Base-by-base conservation (phyloP, 2,329 filamentous ascomycete species). In the Aquanectria penicillioides region DNA sequence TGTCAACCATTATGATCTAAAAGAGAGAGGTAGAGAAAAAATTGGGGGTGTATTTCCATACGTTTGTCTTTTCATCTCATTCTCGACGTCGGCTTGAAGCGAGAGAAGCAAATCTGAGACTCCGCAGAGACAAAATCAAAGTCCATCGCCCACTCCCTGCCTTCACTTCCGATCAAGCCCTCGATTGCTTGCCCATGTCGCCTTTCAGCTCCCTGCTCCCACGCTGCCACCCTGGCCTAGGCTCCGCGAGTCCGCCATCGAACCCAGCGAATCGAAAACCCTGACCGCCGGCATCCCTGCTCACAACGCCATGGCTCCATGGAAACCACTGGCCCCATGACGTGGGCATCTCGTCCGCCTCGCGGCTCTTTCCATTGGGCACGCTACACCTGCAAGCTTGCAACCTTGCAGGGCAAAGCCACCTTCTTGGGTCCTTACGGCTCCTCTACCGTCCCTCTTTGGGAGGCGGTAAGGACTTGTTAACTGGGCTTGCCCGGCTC, bases 401-500 rank as follows among this genome's bases (percentile, higher is more conserved):
- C 60, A 49, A 50, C 40, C 60, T 51, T 69, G 66, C 64, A 69
- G 62, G 56, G 55, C 58, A 57, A 65, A 67, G 66, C 66, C 66
- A 67, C 66, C 28, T 33, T 51, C 44, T 43, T 44, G 37, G 43
- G 31, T 33, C 28, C 18, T 44, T 51, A 48, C 25, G 31, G 34
- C 22, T 28, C 28, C 36, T 23, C 22, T 20, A 46, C 56, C 49
- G 49, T 50, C 41, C 54, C 51, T 47, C 47, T 54, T 54, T 44
- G 58, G 65, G 63, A 69, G 69, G 67, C 67, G 67, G 67, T 69
- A 69, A 69, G 58, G 56, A 47, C 52, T 49, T 67, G 52, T 31
- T 41, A 53, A 40, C 54, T 25, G 29, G 25, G 20, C 41, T 38
- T 29, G 36, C 29, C 38, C 22, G 17, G 12, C 18, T 31, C 29